A percentile compares a stretch with the other conserved stretches of the same genome.
phyloP scores from a whole-genome alignment of 169 alveolate genomes.

The Besnoitia besnoiti region DNA sequence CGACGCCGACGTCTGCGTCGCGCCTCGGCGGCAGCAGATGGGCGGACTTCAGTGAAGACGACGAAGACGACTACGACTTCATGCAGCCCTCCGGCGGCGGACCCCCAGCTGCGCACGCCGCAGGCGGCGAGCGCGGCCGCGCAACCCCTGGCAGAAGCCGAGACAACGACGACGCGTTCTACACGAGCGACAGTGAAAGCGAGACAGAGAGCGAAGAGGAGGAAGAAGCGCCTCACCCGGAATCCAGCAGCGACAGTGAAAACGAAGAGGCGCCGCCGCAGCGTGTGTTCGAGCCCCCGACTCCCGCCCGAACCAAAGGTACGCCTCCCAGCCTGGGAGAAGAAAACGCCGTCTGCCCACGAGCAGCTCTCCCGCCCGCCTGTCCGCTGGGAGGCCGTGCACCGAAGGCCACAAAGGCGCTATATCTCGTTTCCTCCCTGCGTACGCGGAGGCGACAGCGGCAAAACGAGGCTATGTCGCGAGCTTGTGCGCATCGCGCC shows the following conservation, averaged over 20 bases:
- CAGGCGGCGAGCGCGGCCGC: background rate
- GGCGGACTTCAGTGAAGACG: conserved; percentile 45
- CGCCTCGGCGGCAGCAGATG: conserved; percentile 9
- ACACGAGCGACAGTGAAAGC: background rate
- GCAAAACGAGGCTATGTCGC: too few species aligned
- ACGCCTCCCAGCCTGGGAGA: too few species aligned
- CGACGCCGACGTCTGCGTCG: background rate
- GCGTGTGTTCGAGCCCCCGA: background rate
- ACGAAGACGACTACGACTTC: conserved; percentile 34
- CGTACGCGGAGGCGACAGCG: too few species aligned
- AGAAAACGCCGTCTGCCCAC: too few species aligned
- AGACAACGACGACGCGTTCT: conserved; percentile 22
- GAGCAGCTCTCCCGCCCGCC: too few species aligned
- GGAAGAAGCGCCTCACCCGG: background rate
- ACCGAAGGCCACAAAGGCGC: too few species aligned
- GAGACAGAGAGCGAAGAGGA: background rate
- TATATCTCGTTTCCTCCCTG: too few species aligned
- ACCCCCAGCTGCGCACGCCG: background rate
- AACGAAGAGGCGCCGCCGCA: background rate
- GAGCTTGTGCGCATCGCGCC: too few species aligned
- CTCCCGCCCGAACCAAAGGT: background rate
- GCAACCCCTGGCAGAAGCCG: background rate
- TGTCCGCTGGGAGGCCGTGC: too few species aligned
- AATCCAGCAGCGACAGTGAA: background rate
- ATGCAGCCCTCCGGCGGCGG: conserved; percentile 28